phyloP scores from a whole-genome alignment of 2,329 filamentous ascomycete genomes.

The Beauveria asiatica region DNA sequence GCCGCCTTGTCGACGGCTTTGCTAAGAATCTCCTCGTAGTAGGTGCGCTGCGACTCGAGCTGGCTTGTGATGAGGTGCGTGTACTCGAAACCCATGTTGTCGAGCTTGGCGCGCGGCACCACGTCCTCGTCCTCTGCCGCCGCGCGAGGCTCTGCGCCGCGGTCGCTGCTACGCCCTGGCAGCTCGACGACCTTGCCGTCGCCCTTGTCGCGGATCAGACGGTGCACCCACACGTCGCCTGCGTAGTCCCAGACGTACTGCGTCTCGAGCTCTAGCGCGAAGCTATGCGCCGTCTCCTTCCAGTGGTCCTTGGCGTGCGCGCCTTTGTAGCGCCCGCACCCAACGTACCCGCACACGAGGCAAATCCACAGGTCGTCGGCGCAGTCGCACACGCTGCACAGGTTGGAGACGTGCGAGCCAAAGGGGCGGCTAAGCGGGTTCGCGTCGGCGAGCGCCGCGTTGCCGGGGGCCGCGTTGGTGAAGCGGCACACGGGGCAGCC shows the following conservation, averaged over 20 bases:
- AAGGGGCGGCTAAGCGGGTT: constrained; percentile 49
- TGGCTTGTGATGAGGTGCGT: constrained; percentile 89
- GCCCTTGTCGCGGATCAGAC: constrained; percentile 86
- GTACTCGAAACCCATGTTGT: constrained; percentile 85
- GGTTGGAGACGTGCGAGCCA: constrained; percentile 51
- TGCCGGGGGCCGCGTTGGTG: constrained; percentile 44
- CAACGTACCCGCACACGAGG: constrained; percentile 84
- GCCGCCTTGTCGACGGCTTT: constrained; percentile 85
- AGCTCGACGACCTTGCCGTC: constrained; percentile 89
- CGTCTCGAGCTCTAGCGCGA: constrained; percentile 84
- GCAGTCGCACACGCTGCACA: constrained; percentile 75
- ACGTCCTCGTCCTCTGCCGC: constrained; percentile 46
- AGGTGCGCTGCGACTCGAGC: constrained; percentile 82
- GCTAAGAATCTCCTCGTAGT: constrained; percentile 87
- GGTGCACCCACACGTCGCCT: constrained; percentile 90
- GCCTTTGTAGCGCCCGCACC: constrained; percentile 88
- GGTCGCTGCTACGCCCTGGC: constrained; percentile 43
- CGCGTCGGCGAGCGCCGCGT: constrained; percentile 27
- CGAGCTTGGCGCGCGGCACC: constrained; percentile 60
- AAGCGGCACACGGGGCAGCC: constrained; percentile 94
- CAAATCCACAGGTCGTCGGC: constrained; percentile 88
- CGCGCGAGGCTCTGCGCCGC: constrained; percentile 10
- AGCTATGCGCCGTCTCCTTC: constrained; percentile 82
- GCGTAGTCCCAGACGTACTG: constrained; percentile 98
- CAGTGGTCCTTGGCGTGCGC: constrained; percentile 92